A percentile compares a stretch with the other conserved stretches of the same genome.
These are phyloP conservation scores for Penicillium fimorum DNA, from an alignment of 495 filamentous ascomycete species.

Conservation along the genomic window DNA sequence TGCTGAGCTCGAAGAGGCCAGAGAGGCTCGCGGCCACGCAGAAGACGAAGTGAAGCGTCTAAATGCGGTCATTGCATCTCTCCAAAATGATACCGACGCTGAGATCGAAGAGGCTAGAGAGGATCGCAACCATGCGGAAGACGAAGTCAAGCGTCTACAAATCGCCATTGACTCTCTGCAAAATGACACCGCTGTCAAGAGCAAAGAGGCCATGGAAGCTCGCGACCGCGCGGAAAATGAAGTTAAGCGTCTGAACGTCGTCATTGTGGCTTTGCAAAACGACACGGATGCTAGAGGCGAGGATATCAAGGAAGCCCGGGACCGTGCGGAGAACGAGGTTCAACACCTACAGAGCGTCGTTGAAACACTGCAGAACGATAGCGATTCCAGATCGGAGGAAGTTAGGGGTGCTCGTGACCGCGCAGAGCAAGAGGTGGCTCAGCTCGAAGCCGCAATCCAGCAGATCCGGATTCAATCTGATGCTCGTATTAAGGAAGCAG, in stretches of 20 bases:
- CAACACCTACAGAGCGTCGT: constrained; percentile 23
- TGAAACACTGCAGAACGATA: constrained; percentile 18
- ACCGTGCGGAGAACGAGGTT: constrained; percentile 17
- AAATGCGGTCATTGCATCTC: constrained; percentile 10
- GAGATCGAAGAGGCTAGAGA: not conserved
- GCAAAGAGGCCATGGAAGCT: constrained; percentile 18
- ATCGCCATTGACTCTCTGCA: not conserved
- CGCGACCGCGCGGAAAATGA: constrained; percentile 16
- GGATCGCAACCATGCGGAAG: constrained; percentile 3
- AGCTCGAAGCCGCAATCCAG: constrained; percentile 40
- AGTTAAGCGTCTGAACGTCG: constrained; percentile 22
- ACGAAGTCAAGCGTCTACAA: constrained; percentile 6
- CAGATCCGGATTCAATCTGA: constrained; percentile 39
- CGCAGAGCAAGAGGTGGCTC: constrained; percentile 33
- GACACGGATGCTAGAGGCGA: constrained; percentile 11
- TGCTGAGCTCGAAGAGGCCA: constrained; percentile 7
- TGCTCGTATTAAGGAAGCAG: constrained; percentile 30
- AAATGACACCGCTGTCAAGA: constrained; percentile 9
- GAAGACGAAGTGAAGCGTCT: constrained; percentile 17
- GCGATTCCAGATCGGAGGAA: constrained; percentile 7
- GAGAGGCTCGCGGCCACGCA: constrained; percentile 14
- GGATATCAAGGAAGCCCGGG: constrained; percentile 16
- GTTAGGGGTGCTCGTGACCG: constrained; percentile 29
- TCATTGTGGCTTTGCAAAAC: constrained; percentile 7
- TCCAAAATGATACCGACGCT: not conserved